Evolutionary conservation across 768 basidiomycete genomes (phyloP), one percentile per base, ranked within the genome.

Genomic region (Amylocystis lapponica): DNA sequence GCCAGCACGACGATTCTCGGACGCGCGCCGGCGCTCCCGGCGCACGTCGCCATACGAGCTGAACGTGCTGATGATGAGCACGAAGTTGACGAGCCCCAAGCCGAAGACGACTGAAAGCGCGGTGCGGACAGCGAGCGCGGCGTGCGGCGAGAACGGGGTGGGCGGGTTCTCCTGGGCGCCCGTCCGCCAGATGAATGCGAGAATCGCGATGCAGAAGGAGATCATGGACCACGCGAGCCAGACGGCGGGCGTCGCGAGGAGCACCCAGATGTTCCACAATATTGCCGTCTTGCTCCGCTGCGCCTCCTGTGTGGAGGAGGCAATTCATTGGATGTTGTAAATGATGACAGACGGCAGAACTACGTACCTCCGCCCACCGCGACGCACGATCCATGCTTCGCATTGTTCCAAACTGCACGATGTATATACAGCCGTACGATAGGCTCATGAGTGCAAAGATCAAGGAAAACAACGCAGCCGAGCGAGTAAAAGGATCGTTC

Each of bases 181-280:
- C 0, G 74, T 73, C 31, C 78, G 69, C 83, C 82, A 85, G 39
- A 84, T 70, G 48, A 75, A 87, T 6, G 78, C 71, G 25, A 84
- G 66, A 51, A 87, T 81, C 11, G 80, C 67, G 3, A 69, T 54
- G 47, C 81, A 59, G 59, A 86, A 86, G 40, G 78, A 67, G 4
- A 84, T 66, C 72, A 87, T 80, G 0, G 85, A 78, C 83, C 82
- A 87, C 7, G 82, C 73, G 44, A 86, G 74, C 79, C 82, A 86
- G 9, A 85, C 62, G 0, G 74, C 76, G 0, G 85, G 85, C 67
- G 81, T 71, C 0, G 81, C 76, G 22, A 85, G 66, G 16, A 84
- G 47, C 1, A 83, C 74, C 81, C 82, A 83, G 14, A 83, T 76
- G 47, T 85, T 85, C 82, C 83, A 76, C 31, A 68, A 52, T 27